Evolutionary conservation across 1,139 yeast genomes (phyloP), one percentile per base, ranked within the genome.

Genomic region (Scheffersomyces segobiensis): DNA sequence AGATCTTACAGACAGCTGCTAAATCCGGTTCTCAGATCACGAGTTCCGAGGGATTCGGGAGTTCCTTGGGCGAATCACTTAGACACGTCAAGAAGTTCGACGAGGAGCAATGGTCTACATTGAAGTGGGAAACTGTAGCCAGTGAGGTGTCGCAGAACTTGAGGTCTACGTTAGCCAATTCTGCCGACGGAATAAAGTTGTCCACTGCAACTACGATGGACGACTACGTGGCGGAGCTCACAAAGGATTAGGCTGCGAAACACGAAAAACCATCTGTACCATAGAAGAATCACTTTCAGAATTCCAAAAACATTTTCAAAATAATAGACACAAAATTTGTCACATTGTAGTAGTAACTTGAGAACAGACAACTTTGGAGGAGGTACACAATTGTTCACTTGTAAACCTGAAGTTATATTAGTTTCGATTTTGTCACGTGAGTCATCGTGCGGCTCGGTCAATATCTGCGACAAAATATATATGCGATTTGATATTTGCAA

Each of bases 41-140:
- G 52, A 91, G 89, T 58, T 84, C 88, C 84, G 88, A 93, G 24
- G 97, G 93, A 1, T 80, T 88, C 32, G 80, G 88, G 5, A 65
- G 71, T 46, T 83, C 85, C 10, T 88, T 91, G 59, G 95, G 97
- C 2, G 95, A 93, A 42, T 93, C 97, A 0, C 80, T 93, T 56
- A 79, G 84, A 60, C 91, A 91, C 51, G 85, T 88, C 61, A 90
- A 89, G 68, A 75, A 80, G 53, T 91, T 89, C 53, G 95, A 88
- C 57, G 97, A 91, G 61, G 98, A 93, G 70, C 79, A 76, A 26
- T 85, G 86, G 78, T 67, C 71, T 14, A 66, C 73, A 1, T 69
- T 85, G 61, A 75, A 72, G n/a, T 87, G 90, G 89, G 64, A 69
- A 52, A 80, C 76, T 51, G 62, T 75, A 5, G 75, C 76, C 46